Percentiles rank a stretch among this genome's conserved stretches.
Conservation (phyloP, 768 basidiomycete genomes). For the Mycena filopes region DNA sequence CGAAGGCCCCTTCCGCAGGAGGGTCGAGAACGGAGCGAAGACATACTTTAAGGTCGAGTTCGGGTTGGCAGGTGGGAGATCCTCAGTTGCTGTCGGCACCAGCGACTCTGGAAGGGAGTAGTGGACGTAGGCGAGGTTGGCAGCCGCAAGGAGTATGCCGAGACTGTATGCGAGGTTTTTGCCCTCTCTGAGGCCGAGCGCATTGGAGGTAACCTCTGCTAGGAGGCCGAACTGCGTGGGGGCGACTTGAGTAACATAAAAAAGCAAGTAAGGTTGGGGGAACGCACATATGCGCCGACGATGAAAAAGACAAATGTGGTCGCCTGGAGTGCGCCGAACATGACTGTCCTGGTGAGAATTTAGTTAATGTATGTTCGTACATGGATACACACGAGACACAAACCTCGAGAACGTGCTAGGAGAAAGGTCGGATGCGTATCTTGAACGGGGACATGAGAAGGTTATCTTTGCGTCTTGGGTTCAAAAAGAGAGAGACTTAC, state of each 20-base stretch:
- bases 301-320: conserved; percentile 6
- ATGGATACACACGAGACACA: neutral
- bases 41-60: conserved; percentile 3
- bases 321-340: conserved; percentile 11
- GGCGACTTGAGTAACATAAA: neutral
- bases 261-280: too few species aligned
- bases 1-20: neutral
- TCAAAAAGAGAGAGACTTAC: neutral
- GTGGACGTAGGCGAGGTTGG: conserved; percentile 14
- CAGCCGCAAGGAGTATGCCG: neutral
- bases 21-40: conserved; percentile 1
- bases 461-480: too few species aligned
- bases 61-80: neutral
- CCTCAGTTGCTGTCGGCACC: neutral
- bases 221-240: neutral
- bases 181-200: neutral
- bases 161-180: neutral
- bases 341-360: conserved; percentile 1
- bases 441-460: neutral
- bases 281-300: conserved; percentile 9
- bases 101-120: conserved; percentile 22
- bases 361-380: neutral
- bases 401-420: conserved; percentile 11
- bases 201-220: neutral
- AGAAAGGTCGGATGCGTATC: conserved; percentile 22